These are phyloP conservation scores for Oenanthe sinensis DNA, from an alignment of 129 eudicot species.

Conservation along the genomic window DNA sequence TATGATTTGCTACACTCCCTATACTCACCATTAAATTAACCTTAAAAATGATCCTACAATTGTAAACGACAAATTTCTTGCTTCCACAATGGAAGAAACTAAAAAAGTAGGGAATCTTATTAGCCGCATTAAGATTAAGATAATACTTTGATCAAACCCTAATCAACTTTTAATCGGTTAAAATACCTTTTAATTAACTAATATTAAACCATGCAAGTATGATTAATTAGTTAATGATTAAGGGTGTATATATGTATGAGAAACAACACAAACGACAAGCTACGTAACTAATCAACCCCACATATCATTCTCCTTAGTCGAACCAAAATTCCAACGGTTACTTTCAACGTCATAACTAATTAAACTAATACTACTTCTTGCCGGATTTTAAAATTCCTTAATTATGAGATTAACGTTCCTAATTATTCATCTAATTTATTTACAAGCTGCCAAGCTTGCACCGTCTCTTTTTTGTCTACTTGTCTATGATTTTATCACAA, in stretches of 20 bases:
- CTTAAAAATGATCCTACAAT: neutral
- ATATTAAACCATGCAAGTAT: constrained; percentile 1
- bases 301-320: constrained; percentile 4
- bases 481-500: neutral
- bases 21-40: neutral
- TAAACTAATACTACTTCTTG: neutral
- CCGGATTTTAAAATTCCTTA: constrained; percentile 14
- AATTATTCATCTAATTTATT: constrained; percentile 10
- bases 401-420: constrained; percentile 6
- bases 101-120: constrained; percentile 5
- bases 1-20: neutral
- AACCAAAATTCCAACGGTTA: constrained; percentile 3
- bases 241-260: constrained; percentile 11
- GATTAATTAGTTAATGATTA: neutral
- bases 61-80: neutral
- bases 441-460: constrained; percentile 3
- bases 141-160: constrained; percentile 1
- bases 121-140: neutral
- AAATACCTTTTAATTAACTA: neutral
- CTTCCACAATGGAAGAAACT: neutral
- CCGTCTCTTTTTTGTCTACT: constrained; percentile 13
- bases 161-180: neutral
- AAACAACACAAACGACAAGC: constrained; percentile 26
- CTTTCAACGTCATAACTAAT: constrained; percentile 2
- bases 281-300: constrained; percentile 11